phyloP scores from a whole-genome alignment of 2,329 filamentous ascomycete species.

The Trichophyton verrucosum region DNA sequence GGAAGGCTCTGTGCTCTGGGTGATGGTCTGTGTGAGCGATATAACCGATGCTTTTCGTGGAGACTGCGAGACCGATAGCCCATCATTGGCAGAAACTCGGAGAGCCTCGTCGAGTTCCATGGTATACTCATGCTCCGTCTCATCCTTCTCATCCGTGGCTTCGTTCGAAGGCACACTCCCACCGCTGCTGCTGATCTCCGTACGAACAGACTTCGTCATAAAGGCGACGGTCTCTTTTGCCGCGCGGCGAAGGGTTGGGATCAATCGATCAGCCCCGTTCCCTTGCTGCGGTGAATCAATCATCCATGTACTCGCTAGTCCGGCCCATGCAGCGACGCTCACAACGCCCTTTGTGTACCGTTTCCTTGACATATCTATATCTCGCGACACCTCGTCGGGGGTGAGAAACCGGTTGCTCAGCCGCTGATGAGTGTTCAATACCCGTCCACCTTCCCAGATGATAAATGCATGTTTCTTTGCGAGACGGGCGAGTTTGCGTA shows the following conservation, averaged over 20 bases:
- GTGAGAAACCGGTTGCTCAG: conserved; percentile 20
- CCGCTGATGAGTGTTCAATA: conserved; percentile 27
- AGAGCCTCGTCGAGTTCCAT: neutral
- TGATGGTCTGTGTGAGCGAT: conserved; percentile 31
- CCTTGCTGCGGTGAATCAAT: conserved; percentile 24
- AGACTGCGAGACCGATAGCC: conserved; percentile 6
- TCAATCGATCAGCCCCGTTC: conserved; percentile 30
- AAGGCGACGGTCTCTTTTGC: conserved; percentile 30
- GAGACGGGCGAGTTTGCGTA: conserved; percentile 25
- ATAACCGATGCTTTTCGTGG: conserved; percentile 30
- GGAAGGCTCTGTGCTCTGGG: conserved; percentile 25
- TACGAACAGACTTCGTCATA: conserved; percentile 28
- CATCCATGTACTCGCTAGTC: conserved; percentile 29
- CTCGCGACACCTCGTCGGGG: conserved; percentile 21
- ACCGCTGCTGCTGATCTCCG: conserved; percentile 27
- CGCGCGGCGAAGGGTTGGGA: conserved; percentile 32
- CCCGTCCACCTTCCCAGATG: conserved; percentile 31
- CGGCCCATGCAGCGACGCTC: conserved; percentile 29
- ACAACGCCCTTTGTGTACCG: conserved; percentile 30
- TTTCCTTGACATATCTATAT: conserved; percentile 26
- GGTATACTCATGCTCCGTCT: neutral
- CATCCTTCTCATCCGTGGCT: neutral
- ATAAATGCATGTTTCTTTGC: conserved; percentile 29
- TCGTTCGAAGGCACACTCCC: neutral
- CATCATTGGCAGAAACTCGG: neutral